A percentile compares a stretch with the other conserved stretches of the same genome.
Evolutionary conservation across 1,284 basidiomycete species (phyloP).

Genomic region (Ustilago esculenta): DNA sequence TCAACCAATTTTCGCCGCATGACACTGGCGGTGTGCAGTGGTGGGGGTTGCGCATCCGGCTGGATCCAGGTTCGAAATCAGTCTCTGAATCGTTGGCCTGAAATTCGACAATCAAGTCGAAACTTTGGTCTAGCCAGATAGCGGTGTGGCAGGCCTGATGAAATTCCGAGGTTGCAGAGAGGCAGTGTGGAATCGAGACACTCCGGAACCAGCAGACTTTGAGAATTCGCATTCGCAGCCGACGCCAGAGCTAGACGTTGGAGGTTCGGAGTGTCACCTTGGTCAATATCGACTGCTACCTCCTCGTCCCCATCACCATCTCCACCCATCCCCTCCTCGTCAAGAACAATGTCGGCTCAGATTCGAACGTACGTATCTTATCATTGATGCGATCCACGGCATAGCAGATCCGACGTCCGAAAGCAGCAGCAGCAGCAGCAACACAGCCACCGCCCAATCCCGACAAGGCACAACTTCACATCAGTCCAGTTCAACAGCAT

Average conservation of each 20-base stretch:
- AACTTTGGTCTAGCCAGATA: conserved; percentile 3
- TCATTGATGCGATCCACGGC: conserved; percentile 24
- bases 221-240: conserved; percentile 8
- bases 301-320: conserved; percentile 30
- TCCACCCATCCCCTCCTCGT: conserved; percentile 34
- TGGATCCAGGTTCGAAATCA: conserved; percentile 1
- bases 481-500: neutral
- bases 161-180: conserved; percentile 17
- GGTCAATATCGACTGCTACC: conserved; percentile 8
- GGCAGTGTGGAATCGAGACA: conserved; percentile 12
- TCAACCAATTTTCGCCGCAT: no score
- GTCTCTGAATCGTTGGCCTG: no score
- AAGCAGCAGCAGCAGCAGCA: conserved; percentile 5
- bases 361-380: conserved; percentile 53
- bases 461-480: neutral
- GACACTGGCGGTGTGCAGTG: no score
- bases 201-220: no score
- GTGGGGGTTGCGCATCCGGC: no score
- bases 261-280: conserved; percentile 4
- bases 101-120: conserved; percentile 1
- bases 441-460: conserved; percentile 1
- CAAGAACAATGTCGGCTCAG: conserved; percentile 58
- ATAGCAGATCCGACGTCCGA: conserved; percentile 3
- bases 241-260: neutral
- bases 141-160: conserved; percentile 12